A percentile compares a stretch with the other conserved stretches of the same genome.
phyloP scores from a whole-genome alignment of 306 rosid species.

The Acmispon strigosus region DNA sequence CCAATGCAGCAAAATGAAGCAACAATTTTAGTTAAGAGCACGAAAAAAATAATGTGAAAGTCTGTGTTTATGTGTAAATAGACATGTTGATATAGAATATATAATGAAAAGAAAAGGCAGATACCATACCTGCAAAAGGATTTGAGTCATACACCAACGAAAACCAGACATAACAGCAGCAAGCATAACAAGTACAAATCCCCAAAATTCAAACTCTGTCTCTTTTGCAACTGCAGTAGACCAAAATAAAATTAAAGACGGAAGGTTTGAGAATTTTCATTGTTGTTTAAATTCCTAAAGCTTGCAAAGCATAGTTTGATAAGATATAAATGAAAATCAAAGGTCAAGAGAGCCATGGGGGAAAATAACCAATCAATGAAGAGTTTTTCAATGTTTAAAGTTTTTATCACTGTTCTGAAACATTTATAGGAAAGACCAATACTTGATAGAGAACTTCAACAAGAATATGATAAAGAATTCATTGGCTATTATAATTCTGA shows the following conservation, averaged over 20 bases:
- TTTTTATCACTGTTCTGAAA: neutral
- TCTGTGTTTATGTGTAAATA: neutral
- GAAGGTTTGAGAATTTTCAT: constrained; percentile 18
- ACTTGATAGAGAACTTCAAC: neutral
- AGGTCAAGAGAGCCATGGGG: neutral
- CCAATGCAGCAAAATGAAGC: constrained; percentile 37
- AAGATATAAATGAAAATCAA: neutral
- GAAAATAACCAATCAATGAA: constrained; percentile 1
- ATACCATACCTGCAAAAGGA: constrained; percentile 79
- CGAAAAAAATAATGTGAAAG: neutral
- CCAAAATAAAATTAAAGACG: constrained; percentile 12
- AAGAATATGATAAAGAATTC: neutral
- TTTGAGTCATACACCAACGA: constrained; percentile 97
- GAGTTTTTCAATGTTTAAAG: neutral
- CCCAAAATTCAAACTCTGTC: constrained; percentile 83
- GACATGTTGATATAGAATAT: neutral
- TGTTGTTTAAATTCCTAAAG: neutral
- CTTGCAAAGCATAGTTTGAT: neutral
- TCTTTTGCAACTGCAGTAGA: constrained; percentile 67
- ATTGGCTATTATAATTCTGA: constrained; percentile 1
- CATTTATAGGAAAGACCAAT: neutral
- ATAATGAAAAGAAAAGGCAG: constrained; percentile 2
- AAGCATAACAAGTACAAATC: constrained; percentile 91
- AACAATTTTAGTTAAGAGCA: constrained; percentile 14
- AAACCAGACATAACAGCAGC: constrained; percentile 99